Conservation (phyloP, 352 stramenopile genomes). For the Globisporangium echinulatum region DNA sequence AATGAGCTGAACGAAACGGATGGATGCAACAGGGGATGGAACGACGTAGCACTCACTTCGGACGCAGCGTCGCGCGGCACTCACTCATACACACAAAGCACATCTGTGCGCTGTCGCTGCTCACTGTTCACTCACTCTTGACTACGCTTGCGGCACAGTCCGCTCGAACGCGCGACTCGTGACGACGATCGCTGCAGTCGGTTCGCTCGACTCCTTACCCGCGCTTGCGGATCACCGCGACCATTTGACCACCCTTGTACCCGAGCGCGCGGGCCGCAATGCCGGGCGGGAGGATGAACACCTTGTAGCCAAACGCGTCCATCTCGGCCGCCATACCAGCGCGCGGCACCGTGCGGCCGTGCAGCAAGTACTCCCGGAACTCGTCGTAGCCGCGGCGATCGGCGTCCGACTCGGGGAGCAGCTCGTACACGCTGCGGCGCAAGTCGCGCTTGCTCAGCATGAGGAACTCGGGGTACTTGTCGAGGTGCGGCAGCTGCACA, state of each 20-base stretch:
- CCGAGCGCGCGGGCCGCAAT: slow-evolving; percentile 52
- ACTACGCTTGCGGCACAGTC: too few species aligned
- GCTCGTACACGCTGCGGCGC: slow-evolving; percentile 55
- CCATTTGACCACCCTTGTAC: slow-evolving; percentile 65
- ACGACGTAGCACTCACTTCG: too few species aligned
- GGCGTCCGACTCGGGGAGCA: slow-evolving; percentile 44
- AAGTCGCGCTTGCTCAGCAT: slow-evolving; percentile 48
- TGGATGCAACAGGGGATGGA: too few species aligned
- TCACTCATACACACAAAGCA: too few species aligned
- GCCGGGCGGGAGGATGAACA: slow-evolving; percentile 72
- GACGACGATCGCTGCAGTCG: too few species aligned
- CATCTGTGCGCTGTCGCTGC: too few species aligned
- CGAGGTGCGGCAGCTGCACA: slow-evolving; percentile 50
- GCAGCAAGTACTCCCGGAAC: slow-evolving; percentile 57
- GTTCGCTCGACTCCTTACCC: slow-evolving; percentile 1
- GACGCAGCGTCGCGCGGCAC: too few species aligned
- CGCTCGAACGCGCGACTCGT: too few species aligned
- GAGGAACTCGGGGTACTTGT: slow-evolving; percentile 57
- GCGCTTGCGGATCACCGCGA: slow-evolving; percentile 49
- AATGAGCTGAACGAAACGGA: too few species aligned
- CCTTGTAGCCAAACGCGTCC: slow-evolving; percentile 58
- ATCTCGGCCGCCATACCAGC: slow-evolving; percentile 54
- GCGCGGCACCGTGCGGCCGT: slow-evolving; percentile 37
- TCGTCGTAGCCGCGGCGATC: slow-evolving; percentile 55
- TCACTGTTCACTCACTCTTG: too few species aligned